Conservation (phyloP, 805 yeast genomes). For the Wickerhamiella bombiphila region DNA sequence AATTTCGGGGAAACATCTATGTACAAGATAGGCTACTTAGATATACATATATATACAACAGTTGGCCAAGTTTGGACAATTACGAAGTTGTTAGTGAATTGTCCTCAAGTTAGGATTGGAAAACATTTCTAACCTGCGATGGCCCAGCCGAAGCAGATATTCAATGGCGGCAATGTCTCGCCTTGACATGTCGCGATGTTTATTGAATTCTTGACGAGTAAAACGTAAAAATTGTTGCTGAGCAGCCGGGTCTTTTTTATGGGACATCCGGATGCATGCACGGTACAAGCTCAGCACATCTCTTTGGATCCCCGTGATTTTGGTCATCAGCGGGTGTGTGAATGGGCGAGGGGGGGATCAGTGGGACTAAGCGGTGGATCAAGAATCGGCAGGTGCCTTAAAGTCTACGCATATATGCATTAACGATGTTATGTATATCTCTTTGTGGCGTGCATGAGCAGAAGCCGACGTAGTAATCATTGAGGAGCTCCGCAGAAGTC, state of each 20-base stretch:
- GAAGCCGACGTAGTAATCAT: too few relatives aligned
- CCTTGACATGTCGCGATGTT: conserved; percentile 42
- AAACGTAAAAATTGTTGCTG: conserved; percentile 32
- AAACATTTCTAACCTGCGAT: conserved; percentile 55
- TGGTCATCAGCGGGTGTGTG: too few relatives aligned
- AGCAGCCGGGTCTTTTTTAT: conserved; percentile 35
- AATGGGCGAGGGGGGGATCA: too few relatives aligned
- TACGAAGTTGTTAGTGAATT: conserved; percentile 26
- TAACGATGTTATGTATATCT: too few relatives aligned
- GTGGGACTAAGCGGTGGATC: too few relatives aligned
- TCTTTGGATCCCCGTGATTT: conserved; percentile 26
- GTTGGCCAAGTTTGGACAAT: not conserved
- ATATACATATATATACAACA: too few relatives aligned
- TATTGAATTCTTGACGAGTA: conserved; percentile 48
- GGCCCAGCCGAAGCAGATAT: conserved; percentile 65
- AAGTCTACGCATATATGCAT: too few relatives aligned
- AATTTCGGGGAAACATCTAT: too few relatives aligned
- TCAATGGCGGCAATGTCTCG: conserved; percentile 79
- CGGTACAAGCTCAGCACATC: conserved; percentile 36
- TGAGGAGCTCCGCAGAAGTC: too few relatives aligned
- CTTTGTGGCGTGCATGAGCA: too few relatives aligned
- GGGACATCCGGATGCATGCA: conserved; percentile 31
- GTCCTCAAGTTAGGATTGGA: conserved; percentile 58
- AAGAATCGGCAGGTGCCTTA: too few relatives aligned
- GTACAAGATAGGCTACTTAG: too few relatives aligned